Base-by-base conservation (phyloP, 2,329 filamentous ascomycete species). In the Neoscytalidium dimidiatum region DNA sequence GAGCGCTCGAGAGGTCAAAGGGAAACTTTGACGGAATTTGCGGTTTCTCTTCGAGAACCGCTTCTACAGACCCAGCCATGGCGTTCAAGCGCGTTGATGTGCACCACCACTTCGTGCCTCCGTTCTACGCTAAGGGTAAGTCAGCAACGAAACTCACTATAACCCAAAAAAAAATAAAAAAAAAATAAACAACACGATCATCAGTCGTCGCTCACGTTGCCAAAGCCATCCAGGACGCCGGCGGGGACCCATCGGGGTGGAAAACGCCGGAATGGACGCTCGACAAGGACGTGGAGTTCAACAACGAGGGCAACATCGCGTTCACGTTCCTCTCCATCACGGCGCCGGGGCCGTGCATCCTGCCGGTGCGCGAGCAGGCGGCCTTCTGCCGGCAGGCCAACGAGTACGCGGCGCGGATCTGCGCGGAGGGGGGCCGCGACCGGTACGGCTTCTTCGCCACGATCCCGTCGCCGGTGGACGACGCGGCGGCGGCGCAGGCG, bases 381-480 rank as follows among this genome's bases (percentile, higher is more conserved):
- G 4, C 17, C 23, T 43, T 58, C 53, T 58, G 53, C 23, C 67
- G 73, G 2, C 64, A 72, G 53, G 57, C 57, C 14, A 82, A 82
- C 66, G 71, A 76, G 46, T 76, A 74, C 60, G 70, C 73, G 0
- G 77, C 78, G 1, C 35, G 64, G 9, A 62, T 81, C 19, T 17
- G 48, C 26, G 71, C 77, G 60, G 71, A 78, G 58, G 62, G 69
- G 2, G 53, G 79, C 19, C 78, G 78, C 1, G 49, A 66, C 2
- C 65, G 69, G 6, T 82, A 74, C 66, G 80, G 78, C 51, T 83
- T 78, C 69, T 83, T 80, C 69, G 82, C 73, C 51, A 73, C 71
- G 3, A 70, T 79, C 14, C 81, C 80, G 0, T 68, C 69, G 13
- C 66, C 82, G 5, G 65, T 74, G 0, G 73, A 66, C 0, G 23